Evolutionary conservation across 2,329 filamentous ascomycete species (phyloP).

Genomic region (Colletotrichum chlorophyti): DNA sequence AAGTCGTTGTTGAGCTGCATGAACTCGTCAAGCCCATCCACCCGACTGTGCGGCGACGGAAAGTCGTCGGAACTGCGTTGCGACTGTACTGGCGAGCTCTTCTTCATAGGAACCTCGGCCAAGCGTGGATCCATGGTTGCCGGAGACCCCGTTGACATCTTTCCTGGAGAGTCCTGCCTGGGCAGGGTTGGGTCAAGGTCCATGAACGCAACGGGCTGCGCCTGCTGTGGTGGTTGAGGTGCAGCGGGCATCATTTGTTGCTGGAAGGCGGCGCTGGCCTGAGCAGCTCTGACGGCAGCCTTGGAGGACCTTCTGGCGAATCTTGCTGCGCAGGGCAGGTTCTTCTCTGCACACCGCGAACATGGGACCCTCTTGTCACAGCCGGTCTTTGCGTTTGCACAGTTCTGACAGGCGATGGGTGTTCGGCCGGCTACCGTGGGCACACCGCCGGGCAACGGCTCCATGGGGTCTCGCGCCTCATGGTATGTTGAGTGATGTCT

Average conservation of each 20-base stretch:
- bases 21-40: slow-evolving; percentile 50
- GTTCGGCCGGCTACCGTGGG: slow-evolving; percentile 46
- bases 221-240: slow-evolving; percentile 27
- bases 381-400: slow-evolving; percentile 46
- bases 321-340: slow-evolving; percentile 46
- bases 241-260: slow-evolving; percentile 32
- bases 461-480: slow-evolving; percentile 54
- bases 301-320: slow-evolving; percentile 60
- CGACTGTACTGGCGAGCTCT: slow-evolving; percentile 39
- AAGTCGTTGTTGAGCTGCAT: slow-evolving; percentile 46
- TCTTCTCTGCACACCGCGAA: slow-evolving; percentile 45
- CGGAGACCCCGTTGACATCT: slow-evolving; percentile 37
- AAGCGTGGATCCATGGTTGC: slow-evolving; percentile 41
- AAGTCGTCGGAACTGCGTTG: slow-evolving; percentile 43
- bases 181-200: slow-evolving; percentile 39
- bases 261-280: slow-evolving; percentile 44
- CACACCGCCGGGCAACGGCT: slow-evolving; percentile 49
- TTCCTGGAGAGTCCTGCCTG: slow-evolving; percentile 35
- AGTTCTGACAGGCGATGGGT: slow-evolving; percentile 47
- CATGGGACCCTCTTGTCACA: slow-evolving; percentile 47
- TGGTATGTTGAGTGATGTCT: slow-evolving; percentile 60
- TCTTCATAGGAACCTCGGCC: slow-evolving; percentile 37
- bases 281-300: slow-evolving; percentile 50
- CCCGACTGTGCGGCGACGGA: slow-evolving; percentile 43
- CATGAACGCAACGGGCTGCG: slow-evolving; percentile 43